Conservation (phyloP, 345 rosid species). For the Diplotaxis tenuifolia region DNA sequence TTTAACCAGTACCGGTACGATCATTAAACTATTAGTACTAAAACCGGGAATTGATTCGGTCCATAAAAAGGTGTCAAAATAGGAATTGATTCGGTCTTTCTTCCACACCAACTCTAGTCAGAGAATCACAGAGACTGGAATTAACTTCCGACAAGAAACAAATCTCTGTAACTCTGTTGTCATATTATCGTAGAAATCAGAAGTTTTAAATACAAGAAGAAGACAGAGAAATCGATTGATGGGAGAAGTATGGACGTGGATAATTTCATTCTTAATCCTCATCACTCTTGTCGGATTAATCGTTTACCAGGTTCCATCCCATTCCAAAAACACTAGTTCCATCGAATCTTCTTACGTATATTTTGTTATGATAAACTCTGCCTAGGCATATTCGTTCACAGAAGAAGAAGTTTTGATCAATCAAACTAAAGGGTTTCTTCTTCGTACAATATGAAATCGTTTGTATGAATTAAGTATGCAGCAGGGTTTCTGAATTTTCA, state of each 20-base stretch:
- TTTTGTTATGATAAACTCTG: no score
- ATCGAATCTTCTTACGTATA: not conserved
- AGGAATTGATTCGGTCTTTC: not conserved
- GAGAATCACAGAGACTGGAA: slow-evolving; percentile 6
- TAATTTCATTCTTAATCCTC: slow-evolving; percentile 67
- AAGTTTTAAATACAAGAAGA: not conserved
- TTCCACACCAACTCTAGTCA: slow-evolving; percentile 15
- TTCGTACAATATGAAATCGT: not conserved
- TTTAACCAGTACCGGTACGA: not conserved
- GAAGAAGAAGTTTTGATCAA: not conserved
- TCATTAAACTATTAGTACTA: not conserved
- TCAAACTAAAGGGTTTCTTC: not conserved
- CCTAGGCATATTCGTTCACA: no score
- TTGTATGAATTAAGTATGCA: no score
- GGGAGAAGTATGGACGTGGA: slow-evolving; percentile 76
- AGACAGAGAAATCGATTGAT: no score
- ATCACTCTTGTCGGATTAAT: slow-evolving; percentile 57
- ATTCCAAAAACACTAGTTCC: not conserved
- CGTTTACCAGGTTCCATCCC: slow-evolving; percentile 60
- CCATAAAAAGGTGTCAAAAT: not conserved
- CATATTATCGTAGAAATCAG: not conserved
- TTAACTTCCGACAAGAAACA: slow-evolving; percentile 2
- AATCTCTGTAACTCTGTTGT: not conserved
- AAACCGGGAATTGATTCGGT: slow-evolving; percentile 7
- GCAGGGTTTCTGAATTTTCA: no score